phyloP scores from a whole-genome alignment of 345 rosid species.

The Toxicodendron radicans region DNA sequence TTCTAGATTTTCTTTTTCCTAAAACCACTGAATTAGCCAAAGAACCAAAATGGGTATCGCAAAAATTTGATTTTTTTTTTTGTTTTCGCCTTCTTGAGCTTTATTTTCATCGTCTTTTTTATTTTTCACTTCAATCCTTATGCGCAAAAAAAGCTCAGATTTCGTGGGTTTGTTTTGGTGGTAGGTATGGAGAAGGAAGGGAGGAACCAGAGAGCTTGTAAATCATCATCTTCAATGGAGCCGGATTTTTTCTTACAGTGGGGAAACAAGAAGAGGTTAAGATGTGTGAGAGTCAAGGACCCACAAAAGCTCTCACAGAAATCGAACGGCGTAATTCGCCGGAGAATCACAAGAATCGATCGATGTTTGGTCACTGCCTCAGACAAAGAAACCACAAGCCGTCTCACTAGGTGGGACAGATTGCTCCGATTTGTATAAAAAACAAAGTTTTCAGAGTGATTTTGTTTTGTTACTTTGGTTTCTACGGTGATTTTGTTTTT shows the following conservation, averaged over 20 bases:
- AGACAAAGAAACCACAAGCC: conserved; percentile 43
- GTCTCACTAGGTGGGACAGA: conserved; percentile 48
- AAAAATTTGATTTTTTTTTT: background rate
- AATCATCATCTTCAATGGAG: conserved; percentile 35
- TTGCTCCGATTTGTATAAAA: background rate
- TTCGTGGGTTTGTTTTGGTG: background rate
- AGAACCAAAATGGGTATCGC: background rate
- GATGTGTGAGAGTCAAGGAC: conserved; percentile 74
- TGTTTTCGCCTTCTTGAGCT: too few relatives aligned
- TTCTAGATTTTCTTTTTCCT: background rate
- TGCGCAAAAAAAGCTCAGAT: background rate
- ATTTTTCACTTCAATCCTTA: background rate
- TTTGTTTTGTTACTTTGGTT: background rate
- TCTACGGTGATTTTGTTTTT: background rate
- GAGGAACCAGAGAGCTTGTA: conserved; percentile 39
- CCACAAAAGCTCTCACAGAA: conserved; percentile 47
- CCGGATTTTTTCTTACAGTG: conserved; percentile 64
- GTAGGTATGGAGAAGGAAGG: conserved; percentile 53
- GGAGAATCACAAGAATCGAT: conserved; percentile 45
- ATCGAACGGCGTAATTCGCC: conserved; percentile 43
- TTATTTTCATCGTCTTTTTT: background rate
- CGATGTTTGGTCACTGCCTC: conserved; percentile 32
- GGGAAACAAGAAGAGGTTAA: conserved; percentile 71
- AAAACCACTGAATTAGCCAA: background rate
- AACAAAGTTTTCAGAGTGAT: background rate